These are phyloP conservation scores for Isoetes taiwanensis DNA, from an alignment of 75 land plant species.

Conservation along the genomic window DNA sequence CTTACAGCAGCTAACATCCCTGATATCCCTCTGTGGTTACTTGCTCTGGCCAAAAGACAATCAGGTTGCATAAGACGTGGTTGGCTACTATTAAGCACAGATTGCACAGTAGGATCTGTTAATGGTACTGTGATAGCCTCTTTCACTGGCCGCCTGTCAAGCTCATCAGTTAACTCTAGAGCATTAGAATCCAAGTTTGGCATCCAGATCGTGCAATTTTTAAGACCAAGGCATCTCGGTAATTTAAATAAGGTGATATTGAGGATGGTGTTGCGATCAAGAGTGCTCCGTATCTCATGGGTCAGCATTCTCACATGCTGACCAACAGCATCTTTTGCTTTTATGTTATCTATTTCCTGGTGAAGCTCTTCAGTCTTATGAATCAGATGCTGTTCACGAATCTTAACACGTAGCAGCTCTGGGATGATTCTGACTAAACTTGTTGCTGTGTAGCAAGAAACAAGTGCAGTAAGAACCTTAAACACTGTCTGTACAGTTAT, in stretches of 20 bases:
- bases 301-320: conserved; percentile 79
- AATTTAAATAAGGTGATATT: conserved; percentile 66
- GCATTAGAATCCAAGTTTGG: conserved; percentile 38
- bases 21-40: conserved; percentile 23
- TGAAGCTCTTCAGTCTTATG: conserved; percentile 70
- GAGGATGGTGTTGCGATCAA: conserved; percentile 72
- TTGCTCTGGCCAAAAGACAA: conserved; percentile 32
- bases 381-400: conserved; percentile 39
- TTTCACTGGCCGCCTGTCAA: conserved; percentile 30
- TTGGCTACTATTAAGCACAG: conserved; percentile 26
- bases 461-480: conserved; percentile 63
- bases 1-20: conserved; percentile 67
- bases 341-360: conserved; percentile 57
- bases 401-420: conserved; percentile 40
- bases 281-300: conserved; percentile 64
- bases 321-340: conserved; percentile 50
- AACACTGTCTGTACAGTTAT: conserved; percentile 53
- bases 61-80: conserved; percentile 28
- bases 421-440: conserved; percentile 67
- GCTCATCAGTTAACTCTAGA: conserved; percentile 52
- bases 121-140: conserved; percentile 36
- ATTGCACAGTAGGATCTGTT: conserved; percentile 33
- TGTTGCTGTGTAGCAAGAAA: conserved; percentile 74
- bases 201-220: conserved; percentile 83
- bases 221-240: conserved; percentile 44